Conservation (phyloP, 306 rosid genomes). For the Begonia masoniana region DNA sequence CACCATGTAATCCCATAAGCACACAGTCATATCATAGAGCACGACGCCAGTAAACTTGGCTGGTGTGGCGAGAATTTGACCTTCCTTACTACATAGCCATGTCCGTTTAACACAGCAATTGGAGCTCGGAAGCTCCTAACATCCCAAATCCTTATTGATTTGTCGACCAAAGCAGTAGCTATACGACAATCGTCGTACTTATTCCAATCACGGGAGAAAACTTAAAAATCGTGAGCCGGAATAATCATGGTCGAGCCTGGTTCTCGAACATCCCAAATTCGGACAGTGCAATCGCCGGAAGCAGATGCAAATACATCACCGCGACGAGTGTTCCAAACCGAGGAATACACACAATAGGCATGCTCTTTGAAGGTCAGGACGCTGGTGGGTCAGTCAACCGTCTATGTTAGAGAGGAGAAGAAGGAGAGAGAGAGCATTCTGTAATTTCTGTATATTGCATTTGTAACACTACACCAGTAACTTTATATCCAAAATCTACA, state of each 20-base stretch:
- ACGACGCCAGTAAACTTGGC: constrained; percentile 48
- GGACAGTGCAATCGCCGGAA: constrained; percentile 80
- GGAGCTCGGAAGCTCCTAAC: constrained; percentile 53
- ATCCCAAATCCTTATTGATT: constrained; percentile 80
- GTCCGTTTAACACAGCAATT: constrained; percentile 60
- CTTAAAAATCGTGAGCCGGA: constrained; percentile 66
- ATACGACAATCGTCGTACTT: constrained; percentile 78
- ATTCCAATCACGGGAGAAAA: constrained; percentile 75
- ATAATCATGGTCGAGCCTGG: constrained; percentile 72
- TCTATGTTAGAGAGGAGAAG: too few species aligned
- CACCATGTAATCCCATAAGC: constrained; percentile 79
- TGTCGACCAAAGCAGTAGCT: constrained; percentile 76
- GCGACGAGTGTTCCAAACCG: constrained; percentile 92
- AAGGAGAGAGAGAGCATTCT: too few species aligned
- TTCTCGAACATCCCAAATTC: constrained; percentile 89
- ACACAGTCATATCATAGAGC: constrained; percentile 93
- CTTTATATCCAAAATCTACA: too few species aligned
- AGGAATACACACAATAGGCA: constrained; percentile 76
- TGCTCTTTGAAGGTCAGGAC: constrained; percentile 86
- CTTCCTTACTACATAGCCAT: constrained; percentile 67
- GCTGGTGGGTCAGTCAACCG: constrained; percentile 64
- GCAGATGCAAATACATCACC: constrained; percentile 90
- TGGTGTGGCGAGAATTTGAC: constrained; percentile 72
- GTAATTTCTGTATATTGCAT: too few species aligned
- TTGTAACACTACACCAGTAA: too few species aligned